Evolutionary conservation across 768 basidiomycete species (phyloP), one percentile per base, ranked within the genome.

Genomic region (Mycena polygramma): DNA sequence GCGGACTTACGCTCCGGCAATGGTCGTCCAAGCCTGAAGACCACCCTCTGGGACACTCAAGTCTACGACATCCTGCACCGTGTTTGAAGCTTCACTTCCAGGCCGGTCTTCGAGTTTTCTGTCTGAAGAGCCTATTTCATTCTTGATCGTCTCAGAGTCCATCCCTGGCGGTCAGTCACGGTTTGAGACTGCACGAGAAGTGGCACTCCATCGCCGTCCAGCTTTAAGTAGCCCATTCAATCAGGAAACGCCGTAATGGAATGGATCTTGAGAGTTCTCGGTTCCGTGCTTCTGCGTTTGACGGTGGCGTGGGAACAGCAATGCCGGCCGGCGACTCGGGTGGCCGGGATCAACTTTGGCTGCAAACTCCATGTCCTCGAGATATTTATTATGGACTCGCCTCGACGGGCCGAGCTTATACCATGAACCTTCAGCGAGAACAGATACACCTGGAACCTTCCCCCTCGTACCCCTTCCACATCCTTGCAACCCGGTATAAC

Each of bases 1-100:
- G 24, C 14, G 9, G 39, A 59, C 65, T 39, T 35, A 67, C 66
- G 66, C 66, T 30, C 66, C 66, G 19, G 57, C 48, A 53, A 67
- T 57, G 3, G 66, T 67, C 4, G 55, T 46, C 66, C 66, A 67
- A 20, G 66, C 66, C 41, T 59, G 35, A 11, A 58, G 20, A n/a
- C 66, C 66, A 11, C 66, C 66, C 3, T 67, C 66, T 1, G 66
- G 66, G 30, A 67, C 57, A 54, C 13, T 54, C 62, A 63, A n/a
- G 45, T 61, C 48, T 41, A 19, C 17, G 11, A n/a, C 45, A 49
- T 20, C n/a, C 22, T 51, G 22, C 22, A 51, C 10, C 24, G 49
- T 51, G 8, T 24, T 51, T n/a, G 49, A 51, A 26, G 22, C 24
- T 14, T 51, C 46, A n/a, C 5, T 22, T 11, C 9, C 11, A 24